A percentile compares a stretch with the other conserved stretches of the same genome.
Conservation (phyloP, 768 basidiomycete genomes). For the Termitomyces bulborhizus region DNA sequence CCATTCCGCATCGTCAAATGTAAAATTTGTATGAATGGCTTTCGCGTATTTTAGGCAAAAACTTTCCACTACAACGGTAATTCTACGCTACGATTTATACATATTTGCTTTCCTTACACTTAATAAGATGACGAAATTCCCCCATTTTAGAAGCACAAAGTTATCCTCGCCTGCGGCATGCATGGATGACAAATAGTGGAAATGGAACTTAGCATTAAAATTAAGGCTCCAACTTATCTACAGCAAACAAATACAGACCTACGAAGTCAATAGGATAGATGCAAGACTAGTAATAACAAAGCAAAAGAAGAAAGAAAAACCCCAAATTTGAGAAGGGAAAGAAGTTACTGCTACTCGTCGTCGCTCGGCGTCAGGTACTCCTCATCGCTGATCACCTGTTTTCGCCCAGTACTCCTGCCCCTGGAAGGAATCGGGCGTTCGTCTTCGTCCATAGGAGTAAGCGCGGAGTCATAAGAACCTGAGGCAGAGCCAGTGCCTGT, state of each 20-base stretch:
- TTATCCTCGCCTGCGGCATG: neutral
- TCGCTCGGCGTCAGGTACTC: conserved; percentile 73
- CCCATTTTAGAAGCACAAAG: too few relatives aligned
- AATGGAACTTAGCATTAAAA: conserved; percentile 3
- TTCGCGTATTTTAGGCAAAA: conserved; percentile 3
- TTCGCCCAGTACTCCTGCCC: conserved; percentile 56
- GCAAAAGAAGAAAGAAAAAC: conserved; percentile 1
- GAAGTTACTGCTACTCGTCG: conserved; percentile 44
- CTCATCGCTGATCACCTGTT: conserved; percentile 70
- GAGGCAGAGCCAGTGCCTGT: conserved; percentile 34
- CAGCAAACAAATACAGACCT: conserved; percentile 7
- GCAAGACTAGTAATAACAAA: conserved; percentile 3
- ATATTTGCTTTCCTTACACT: neutral
- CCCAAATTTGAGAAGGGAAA: neutral
- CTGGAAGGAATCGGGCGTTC: conserved; percentile 49
- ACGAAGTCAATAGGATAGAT: conserved; percentile 5
- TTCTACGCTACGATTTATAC: neutral
- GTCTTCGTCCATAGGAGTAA: conserved; percentile 81
- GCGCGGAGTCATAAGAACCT: conserved; percentile 56
- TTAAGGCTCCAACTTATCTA: conserved; percentile 6
- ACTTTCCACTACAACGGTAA: conserved; percentile 5
- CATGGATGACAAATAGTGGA: neutral
- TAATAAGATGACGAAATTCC: conserved; percentile 11
- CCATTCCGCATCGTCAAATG: neutral
- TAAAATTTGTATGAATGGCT: conserved; percentile 7